Percentiles rank a stretch among this genome's conserved stretches.
phyloP scores from a whole-genome alignment of 1,284 basidiomycete genomes.

The Irpex rosettiformis region DNA sequence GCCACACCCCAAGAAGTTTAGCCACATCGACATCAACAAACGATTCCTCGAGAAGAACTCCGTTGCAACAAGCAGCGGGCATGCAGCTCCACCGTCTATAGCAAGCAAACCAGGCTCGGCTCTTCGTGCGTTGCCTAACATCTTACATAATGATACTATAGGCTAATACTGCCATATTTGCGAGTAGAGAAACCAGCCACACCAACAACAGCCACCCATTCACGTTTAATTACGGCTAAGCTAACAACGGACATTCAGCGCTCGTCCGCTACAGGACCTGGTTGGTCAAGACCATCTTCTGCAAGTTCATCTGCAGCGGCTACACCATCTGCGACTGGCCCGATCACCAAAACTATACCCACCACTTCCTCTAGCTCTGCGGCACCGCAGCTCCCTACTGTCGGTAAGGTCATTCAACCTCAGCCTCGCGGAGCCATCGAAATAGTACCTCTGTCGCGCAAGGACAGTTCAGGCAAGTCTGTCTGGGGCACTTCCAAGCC shows the following conservation, averaged over 20 bases:
- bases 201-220: slow-evolving; percentile 57
- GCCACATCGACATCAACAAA: slow-evolving; percentile 87
- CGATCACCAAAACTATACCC: slow-evolving; percentile 25
- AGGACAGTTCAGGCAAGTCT: slow-evolving; percentile 44
- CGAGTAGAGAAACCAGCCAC: slow-evolving; percentile 51
- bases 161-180: slow-evolving; percentile 10
- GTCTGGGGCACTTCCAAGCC: slow-evolving; percentile 62
- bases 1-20: slow-evolving; percentile 81
- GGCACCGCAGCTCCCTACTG: slow-evolving; percentile 49
- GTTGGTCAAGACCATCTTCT: slow-evolving; percentile 78
- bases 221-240: slow-evolving; percentile 81
- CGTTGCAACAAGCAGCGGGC: slow-evolving; percentile 37
- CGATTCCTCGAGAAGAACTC: slow-evolving; percentile 89
- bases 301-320: slow-evolving; percentile 53
- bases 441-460: slow-evolving; percentile 32
- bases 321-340: slow-evolving; percentile 32
- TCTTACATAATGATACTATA: not conserved
- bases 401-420: slow-evolving; percentile 66
- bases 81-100: slow-evolving; percentile 36
- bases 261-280: slow-evolving; percentile 54
- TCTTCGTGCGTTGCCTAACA: slow-evolving; percentile 40
- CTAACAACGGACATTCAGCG: slow-evolving; percentile 63
- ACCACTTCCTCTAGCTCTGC: slow-evolving; percentile 27
- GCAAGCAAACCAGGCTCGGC: slow-evolving; percentile 45
- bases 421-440: slow-evolving; percentile 46